Evolutionary conservation across 805 yeast genomes (phyloP).

Genomic region (Candida bentonensis): DNA sequence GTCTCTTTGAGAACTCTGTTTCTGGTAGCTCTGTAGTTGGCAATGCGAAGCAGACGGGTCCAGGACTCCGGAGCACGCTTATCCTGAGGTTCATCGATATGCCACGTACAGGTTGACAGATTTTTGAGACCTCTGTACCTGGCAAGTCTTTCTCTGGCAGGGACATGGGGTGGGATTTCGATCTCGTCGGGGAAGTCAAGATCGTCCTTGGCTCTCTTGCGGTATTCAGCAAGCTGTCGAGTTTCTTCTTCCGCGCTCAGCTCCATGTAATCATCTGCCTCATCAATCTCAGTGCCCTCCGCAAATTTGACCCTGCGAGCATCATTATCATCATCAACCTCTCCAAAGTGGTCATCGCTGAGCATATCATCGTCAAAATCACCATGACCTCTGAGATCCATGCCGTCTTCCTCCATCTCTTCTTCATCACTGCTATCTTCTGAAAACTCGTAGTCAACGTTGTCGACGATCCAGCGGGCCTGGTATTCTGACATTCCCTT

Average conservation of each 20-base stretch:
- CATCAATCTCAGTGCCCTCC: slow-evolving; percentile 17
- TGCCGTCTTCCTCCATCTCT: slow-evolving; percentile 15
- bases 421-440: slow-evolving; percentile 19
- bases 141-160: slow-evolving; percentile 59
- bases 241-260: slow-evolving; percentile 72
- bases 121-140: slow-evolving; percentile 83
- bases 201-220: slow-evolving; percentile 65
- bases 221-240: slow-evolving; percentile 55
- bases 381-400: slow-evolving; percentile 12
- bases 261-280: slow-evolving; percentile 37
- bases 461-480: slow-evolving; percentile 49
- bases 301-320: slow-evolving; percentile 17
- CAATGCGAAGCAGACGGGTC: slow-evolving; percentile 58
- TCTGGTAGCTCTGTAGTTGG: slow-evolving; percentile 63
- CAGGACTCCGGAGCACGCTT: slow-evolving; percentile 64
- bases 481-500: slow-evolving; percentile 67
- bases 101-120: slow-evolving; percentile 73
- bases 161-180: slow-evolving; percentile 62
- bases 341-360: slow-evolving; percentile 17
- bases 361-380: slow-evolving; percentile 12
- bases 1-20: slow-evolving; percentile 54
- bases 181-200: slow-evolving; percentile 92
- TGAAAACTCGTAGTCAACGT: slow-evolving; percentile 27
- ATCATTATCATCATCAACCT: slow-evolving; percentile 6
- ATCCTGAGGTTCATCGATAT: slow-evolving; percentile 61